Base-by-base conservation (phyloP, 1,284 basidiomycete genomes). In the Fomitopsis schrenkii region DNA sequence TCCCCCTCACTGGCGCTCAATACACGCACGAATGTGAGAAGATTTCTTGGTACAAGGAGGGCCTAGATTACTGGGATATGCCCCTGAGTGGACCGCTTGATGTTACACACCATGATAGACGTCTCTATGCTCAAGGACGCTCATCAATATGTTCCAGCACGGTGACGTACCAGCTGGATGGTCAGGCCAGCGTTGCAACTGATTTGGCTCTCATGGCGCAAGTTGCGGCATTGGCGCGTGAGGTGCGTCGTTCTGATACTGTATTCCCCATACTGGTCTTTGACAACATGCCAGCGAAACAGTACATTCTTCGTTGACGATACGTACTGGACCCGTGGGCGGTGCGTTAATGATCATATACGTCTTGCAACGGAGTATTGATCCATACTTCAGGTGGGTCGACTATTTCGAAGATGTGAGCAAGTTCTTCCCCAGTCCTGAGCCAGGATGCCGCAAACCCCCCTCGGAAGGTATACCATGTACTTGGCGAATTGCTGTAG, bases 101-200 rank as follows among this genome's bases (percentile, higher is more conserved):
- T 66, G 83, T 85, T 6, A 62, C 70, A 15, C 85, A 88, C 66
- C 70, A 75, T 38, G 75, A 81, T 57, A 68, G 50, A 60, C 71
- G 38, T 70, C 74, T 5, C 73, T 76, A 54, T 75, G 15, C n/a
- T 9, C 19, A 72, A 35, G 70, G 71, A 59, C 63, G 54, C 8
- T 71, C 70, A n/a, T 65, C 70, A 17, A 71, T 83, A 17, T 90
- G 87, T 72, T 75, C 71, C 15, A 84, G 79, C 60, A 86, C 84
- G 0, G 83, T 90, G 65, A 90, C 87, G 0, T 90, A 90, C 68
- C 80, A 87, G 81, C 75, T 90, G 42, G 86, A 87, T 68, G 87
- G 87, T 6, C 74, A 80, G 55, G 83, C 86, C 7, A 87, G 87
- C 30, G 75, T 90, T 22, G 71, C 82, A 22, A 83, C 83, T 41